Base-by-base conservation (phyloP, 257 asterid species). In the Leptodermis oblonga region DNA sequence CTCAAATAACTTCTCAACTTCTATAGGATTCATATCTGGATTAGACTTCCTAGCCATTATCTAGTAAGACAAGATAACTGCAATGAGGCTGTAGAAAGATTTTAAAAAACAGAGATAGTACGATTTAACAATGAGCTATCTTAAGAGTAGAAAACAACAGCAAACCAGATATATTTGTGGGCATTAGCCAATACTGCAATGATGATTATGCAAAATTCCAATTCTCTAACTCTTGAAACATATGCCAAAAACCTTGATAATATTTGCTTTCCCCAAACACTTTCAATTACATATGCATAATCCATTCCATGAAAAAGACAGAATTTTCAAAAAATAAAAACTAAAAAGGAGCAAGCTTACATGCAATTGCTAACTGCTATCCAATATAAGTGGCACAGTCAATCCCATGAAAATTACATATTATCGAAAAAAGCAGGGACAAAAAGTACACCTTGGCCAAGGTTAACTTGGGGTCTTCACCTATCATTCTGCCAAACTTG, bases 381-480 rank as follows among this genome's bases (percentile, higher is more conserved):
- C 34, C 61, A 41, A 30, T 25, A 31, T 8, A 69, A 26, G 9
- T 30, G 37, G n/a, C 49, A 59, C 6, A 33, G 26, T 42, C 3
- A 61, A 33, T 18, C 20, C 43, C 65, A 59, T 31, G 48, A 9
- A n/a, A n/a, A 3, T 43, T 9, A n/a, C 58, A 51, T 13, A 52
- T 13, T 6, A 34, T 34, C 6, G 54, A 5, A 48, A 10, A 48
- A 48, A 48, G 54, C 49, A 43, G 12, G 43, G 15, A 53, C 52
- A 54, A 42, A 67, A 43, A 68, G 63, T 51, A 69, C 67, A 93
- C 98, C 98, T 93, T 93, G 39, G 98, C 95, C 69, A 90, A 55
- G 72, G 96, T 90, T 59, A 88, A 41, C 84, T 90, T 88, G 64
- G 98, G 97, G 94, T 93, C 97, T 83, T 93, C 98, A 63, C 97